Evolutionary conservation across 2,329 filamentous ascomycete species (phyloP).

Genomic region (Epichloe sylvatica): DNA sequence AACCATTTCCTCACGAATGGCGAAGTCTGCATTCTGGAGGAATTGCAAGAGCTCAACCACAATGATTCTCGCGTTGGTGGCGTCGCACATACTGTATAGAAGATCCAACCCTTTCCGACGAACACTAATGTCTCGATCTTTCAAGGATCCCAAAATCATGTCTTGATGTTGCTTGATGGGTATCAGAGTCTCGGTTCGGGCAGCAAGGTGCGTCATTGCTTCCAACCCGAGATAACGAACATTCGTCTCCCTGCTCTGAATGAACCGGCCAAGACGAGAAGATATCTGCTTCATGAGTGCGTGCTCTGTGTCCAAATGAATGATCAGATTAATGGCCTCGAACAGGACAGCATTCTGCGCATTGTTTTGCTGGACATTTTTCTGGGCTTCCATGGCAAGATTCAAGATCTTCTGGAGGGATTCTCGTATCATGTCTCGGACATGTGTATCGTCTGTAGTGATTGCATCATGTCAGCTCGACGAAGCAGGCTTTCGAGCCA

Average conservation of each 20-base stretch:
- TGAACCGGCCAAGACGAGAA: constrained; percentile 79
- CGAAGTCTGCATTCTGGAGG: constrained; percentile 91
- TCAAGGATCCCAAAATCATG: constrained; percentile 85
- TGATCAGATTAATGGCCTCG: constrained; percentile 96
- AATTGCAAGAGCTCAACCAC: constrained; percentile 90
- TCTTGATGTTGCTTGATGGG: constrained; percentile 97
- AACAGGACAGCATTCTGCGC: constrained; percentile 96
- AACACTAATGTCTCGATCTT: constrained; percentile 94
- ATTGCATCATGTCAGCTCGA: background rate
- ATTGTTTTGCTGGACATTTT: constrained; percentile 99
- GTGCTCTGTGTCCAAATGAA: constrained; percentile 90
- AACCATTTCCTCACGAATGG: constrained; percentile 97
- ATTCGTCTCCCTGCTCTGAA: constrained; percentile 92
- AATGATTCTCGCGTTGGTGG: constrained; percentile 83
- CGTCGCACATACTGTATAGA: constrained; percentile 98
- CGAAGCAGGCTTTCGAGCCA: background rate
- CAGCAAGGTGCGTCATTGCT: constrained; percentile 95
- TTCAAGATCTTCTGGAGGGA: constrained; percentile 86
- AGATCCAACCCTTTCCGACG: constrained; percentile 89
- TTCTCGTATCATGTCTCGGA: constrained; percentile 82
- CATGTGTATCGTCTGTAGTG: constrained; percentile 67
- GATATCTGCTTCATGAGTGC: constrained; percentile 95
- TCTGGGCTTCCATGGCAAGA: constrained; percentile 80
- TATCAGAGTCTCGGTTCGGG: constrained; percentile 82
- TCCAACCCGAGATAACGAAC: constrained; percentile 91